Percentiles rank a stretch among this genome's conserved stretches.
Conservation (phyloP, 2,329 filamentous ascomycete genomes). For the Stemphylium vesicarium region DNA sequence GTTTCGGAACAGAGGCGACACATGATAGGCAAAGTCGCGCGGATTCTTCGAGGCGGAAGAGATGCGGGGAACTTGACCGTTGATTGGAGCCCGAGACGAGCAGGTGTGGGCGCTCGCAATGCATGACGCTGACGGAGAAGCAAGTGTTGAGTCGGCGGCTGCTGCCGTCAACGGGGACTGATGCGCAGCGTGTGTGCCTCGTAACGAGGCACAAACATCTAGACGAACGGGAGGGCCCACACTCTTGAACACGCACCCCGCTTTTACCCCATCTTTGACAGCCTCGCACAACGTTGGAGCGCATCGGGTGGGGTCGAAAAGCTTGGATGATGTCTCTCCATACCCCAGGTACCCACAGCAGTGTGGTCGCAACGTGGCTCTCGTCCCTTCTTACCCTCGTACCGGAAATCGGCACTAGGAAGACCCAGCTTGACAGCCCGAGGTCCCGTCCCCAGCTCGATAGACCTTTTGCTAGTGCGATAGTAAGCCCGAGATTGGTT, state of each 20-base stretch:
- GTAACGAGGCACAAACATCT: slow-evolving; percentile 26
- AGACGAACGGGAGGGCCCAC: not conserved
- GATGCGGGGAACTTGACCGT: not conserved
- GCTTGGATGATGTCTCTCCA: not conserved
- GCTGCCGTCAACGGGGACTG: not conserved
- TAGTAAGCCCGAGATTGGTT: no score
- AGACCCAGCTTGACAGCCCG: not conserved
- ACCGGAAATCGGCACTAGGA: not conserved
- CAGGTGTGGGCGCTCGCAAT: not conserved
- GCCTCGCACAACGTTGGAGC: not conserved
- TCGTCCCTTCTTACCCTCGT: not conserved
- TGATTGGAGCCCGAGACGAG: slow-evolving; percentile 21
- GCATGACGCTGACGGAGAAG: not conserved
- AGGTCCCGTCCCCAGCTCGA: no score
- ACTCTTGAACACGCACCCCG: slow-evolving; percentile 11
- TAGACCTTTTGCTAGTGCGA: no score
- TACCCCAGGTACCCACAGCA: not conserved
- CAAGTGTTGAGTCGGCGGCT: not conserved
- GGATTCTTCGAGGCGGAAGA: not conserved
- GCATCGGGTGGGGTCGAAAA: not conserved
- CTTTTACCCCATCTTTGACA: slow-evolving; percentile 16
- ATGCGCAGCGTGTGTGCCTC: slow-evolving; percentile 13
- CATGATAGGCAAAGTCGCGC: not conserved
- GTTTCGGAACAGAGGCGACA: not conserved
- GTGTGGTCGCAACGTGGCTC: not conserved